Base-by-base conservation (phyloP, 2,329 filamentous ascomycete species). In the Balansia obtecta region DNA sequence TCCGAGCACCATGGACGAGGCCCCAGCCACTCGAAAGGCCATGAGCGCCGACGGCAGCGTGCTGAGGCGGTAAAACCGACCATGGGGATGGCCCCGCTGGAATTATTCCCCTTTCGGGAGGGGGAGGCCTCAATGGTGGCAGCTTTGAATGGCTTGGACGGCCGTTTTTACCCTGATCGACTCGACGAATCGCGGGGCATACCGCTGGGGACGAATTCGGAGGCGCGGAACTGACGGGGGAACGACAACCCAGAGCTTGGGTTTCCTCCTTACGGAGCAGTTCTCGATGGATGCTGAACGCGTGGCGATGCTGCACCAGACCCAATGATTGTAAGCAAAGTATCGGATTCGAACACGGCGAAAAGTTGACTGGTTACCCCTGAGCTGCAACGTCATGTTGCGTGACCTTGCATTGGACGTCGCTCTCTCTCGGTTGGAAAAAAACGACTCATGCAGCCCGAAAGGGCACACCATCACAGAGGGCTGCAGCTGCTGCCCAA, bases 101-200 rank as follows among this genome's bases (percentile, higher is more conserved):
- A 9, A 11, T 37, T 32, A 18, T 38, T 37, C 39, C 49, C 50
- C 38, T 54, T 50, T 45, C 42, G 54, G 27, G 27, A 22, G 27
- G 51, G 12, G 46, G 46, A 47, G 46, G 46, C 46, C 46, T 48
- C 38, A 32, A 39, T 16, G 27, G 37, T n/a, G n/a, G n/a, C n/a
- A n/a, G n/a, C n/a, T n/a, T n/a, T n/a, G n/a, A n/a, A n/a, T n/a
- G n/a, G 40, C n/a, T 48, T 49, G 40, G 38, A 30, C 20, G 6
- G 38, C 22, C 27, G 37, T 41, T 16, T 41, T 16, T 10, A n/a
- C n/a, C 38, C 7, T 15, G 42, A 22, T 12, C 38, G 13, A n/a
- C 15, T 18, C 16, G 37, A 34, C 48, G n/a, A 49, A 49, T 45
- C 48, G 48, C 48, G 48, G 48, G 30, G 48, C 48, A 18, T 49